Evolutionary conservation across 805 yeast genomes (phyloP), one percentile per base, ranked within the genome.

Genomic region (Pichia insulana): DNA sequence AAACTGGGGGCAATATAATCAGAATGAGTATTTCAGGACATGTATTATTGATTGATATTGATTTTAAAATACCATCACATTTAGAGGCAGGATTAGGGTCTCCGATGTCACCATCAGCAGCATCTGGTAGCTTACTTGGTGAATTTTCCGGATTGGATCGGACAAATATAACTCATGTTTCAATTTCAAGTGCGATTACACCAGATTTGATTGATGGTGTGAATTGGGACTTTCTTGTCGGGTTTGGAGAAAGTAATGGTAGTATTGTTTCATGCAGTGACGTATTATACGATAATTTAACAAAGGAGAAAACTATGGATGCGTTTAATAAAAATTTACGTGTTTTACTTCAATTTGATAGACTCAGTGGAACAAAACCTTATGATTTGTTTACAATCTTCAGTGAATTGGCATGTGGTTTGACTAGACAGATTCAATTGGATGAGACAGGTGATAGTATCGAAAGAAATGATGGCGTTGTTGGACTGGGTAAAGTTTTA

Each of bases 11-110:
- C 8, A 34, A 35, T 11, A 9, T 39, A 40, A 19, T 50, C 50
- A 25, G 60, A 59, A 26, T 47, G 65, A 36, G 44, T 63, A 31
- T 60, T 63, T 9, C 48, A 25, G 70, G 69, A 1, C 54, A 56
- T 42, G 58, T 63, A 7, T 42, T 64, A 16, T 45, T 65, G 16
- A 59, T 65, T 16, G 70, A 65, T 46, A 61, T 64, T 32, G 68
- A 65, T 46, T 64, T 63, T 48, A 52, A 53, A 20, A 15, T 40
- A 17, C 43, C 43, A 5, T 4, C n/a, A 3, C 39, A 40, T 7
- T 25, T 35, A 32, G 15, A 7, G 5, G 15, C n/a, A n/a, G 10
- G 16, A 7, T 19, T 41, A 4, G 44, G 40, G 16, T 37, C 40
- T 2, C 44, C 44, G 8, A 33, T 41, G 34, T 36, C 40, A 5